These are phyloP conservation scores for Posidonia oceanica DNA, from an alignment of 116 monocot genomes.

Conservation along the genomic window DNA sequence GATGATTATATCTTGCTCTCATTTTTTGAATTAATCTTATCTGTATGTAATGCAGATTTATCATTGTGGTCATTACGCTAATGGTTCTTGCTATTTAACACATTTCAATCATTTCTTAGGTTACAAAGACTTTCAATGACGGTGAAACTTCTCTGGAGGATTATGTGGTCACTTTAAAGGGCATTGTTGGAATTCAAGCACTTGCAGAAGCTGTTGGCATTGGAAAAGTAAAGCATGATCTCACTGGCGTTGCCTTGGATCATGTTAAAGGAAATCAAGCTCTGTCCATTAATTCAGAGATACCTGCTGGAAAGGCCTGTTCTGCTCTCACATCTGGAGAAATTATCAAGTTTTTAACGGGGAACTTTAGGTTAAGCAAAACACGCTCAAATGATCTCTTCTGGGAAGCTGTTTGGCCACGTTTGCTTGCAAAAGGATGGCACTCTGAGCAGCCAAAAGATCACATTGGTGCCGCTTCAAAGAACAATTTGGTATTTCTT, in stretches of 20 bases:
- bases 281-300: conserved; percentile 33
- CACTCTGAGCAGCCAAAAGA: conserved; percentile 77
- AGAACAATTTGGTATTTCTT: conserved; percentile 58
- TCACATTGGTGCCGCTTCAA: conserved; percentile 15
- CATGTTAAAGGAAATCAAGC: conserved; percentile 28
- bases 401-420: conserved; percentile 96
- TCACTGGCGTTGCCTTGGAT: conserved; percentile 53
- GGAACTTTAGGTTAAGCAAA: conserved; percentile 81
- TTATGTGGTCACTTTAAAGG: conserved; percentile 54
- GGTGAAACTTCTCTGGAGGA: conserved; percentile 50
- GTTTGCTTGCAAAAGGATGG: conserved; percentile 75
- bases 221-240: conserved; percentile 65
- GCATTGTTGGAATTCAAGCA: conserved; percentile 37
- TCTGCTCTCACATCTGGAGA: conserved; percentile 62
- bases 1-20: too few relatives aligned
- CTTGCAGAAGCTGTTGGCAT: conserved; percentile 64
- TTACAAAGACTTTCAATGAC: conserved; percentile 39
- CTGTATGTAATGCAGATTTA: too few relatives aligned
- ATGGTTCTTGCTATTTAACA: neutral
- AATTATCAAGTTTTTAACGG: conserved; percentile 73
- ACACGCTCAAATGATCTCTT: conserved; percentile 78
- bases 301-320: conserved; percentile 76
- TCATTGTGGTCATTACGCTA: too few relatives aligned
- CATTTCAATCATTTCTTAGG: conserved; percentile 21
- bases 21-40: too few relatives aligned